Evolutionary conservation across 306 rosid genomes (phyloP).

Genomic region (Prunus persica): Prunus_persica_NCBIv2 NC_034010.1:2897501-2898000

Average conservation of each 20-base stretch:
- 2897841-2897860: background rate
- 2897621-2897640: too few relatives aligned
- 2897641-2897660: too few relatives aligned
- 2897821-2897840: background rate
- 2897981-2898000: slow-evolving; percentile 17
- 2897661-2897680: too few relatives aligned
- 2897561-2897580: too few relatives aligned
- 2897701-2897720: too few relatives aligned
- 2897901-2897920: background rate
- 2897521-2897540: too few relatives aligned
- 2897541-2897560: too few relatives aligned
- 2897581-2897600: too few relatives aligned
- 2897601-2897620: too few relatives aligned
- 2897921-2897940: background rate
- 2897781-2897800: background rate
- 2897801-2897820: background rate
- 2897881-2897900: background rate
- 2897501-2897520: too few relatives aligned
- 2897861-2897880: slow-evolving; percentile 24
- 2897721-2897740: too few relatives aligned
- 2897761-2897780: background rate
- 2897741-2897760: background rate
- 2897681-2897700: too few relatives aligned
- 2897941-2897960: background rate
- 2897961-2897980: background rate